phyloP scores from a whole-genome alignment of 352 stramenopile genomes.

The Globisporangium okanoganense region DNA sequence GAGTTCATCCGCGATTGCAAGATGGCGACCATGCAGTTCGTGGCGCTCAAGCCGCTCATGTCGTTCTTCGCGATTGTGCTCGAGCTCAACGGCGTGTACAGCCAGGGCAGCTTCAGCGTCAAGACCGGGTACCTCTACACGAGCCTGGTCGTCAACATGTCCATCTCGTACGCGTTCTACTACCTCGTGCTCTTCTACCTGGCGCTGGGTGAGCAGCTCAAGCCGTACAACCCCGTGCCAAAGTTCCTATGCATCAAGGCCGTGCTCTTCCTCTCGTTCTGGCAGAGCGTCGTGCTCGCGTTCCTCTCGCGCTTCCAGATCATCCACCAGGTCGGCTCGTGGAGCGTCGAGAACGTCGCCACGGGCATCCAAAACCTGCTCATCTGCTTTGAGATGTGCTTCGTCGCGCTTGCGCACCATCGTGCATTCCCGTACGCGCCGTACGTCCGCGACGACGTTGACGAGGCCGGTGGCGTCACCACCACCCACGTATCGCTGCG shows the following conservation, averaged over 20 bases:
- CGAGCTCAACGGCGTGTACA: conserved; percentile 72
- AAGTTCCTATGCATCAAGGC: conserved; percentile 99
- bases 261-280: conserved; percentile 99
- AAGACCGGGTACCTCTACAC: conserved; percentile 90
- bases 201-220: conserved; percentile 85
- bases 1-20: conserved; percentile 93
- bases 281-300: conserved; percentile 93
- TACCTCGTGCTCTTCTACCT: conserved; percentile 98
- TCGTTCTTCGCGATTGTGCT: conserved; percentile 87
- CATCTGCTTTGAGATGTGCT: conserved; percentile 99
- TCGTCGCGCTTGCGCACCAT: conserved; percentile 95
- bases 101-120: conserved; percentile 84
- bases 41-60: conserved; percentile 93
- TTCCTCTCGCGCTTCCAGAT: conserved; percentile 88
- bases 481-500: conserved; percentile 32
- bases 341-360: conserved; percentile 94
- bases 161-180: conserved; percentile 96
- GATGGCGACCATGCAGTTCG: conserved; percentile 95
- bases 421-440: conserved; percentile 94
- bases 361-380: conserved; percentile 98
- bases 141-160: conserved; percentile 93
- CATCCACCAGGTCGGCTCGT: conserved; percentile 89
- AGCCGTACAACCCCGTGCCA: conserved; percentile 92
- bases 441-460: conserved; percentile 35
- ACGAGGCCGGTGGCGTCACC: not conserved